phyloP scores from a whole-genome alignment of 495 filamentous ascomycete genomes.

The Podospora anserina region DNA sequence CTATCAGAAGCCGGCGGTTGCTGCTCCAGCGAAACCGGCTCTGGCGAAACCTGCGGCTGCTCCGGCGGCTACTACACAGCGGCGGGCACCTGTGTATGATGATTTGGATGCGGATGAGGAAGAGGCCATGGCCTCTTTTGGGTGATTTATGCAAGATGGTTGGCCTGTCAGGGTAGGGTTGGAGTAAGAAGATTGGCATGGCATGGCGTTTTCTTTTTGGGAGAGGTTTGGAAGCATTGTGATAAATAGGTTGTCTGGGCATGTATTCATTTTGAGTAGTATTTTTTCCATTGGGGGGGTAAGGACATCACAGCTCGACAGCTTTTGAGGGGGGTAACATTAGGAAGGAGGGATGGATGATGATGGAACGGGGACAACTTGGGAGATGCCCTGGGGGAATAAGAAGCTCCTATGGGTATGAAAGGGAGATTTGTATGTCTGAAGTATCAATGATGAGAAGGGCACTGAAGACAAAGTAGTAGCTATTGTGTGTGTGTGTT shows the following conservation, averaged over 20 bases:
- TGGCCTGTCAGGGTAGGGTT: neutral
- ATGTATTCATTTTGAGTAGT: neutral
- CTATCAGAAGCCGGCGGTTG: constrained; percentile 16
- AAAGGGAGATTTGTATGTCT: neutral
- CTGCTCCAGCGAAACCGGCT: neutral
- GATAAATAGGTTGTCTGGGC: neutral
- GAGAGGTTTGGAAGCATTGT: constrained; percentile 9
- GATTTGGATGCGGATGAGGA: constrained; percentile 38
- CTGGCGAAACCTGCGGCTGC: neutral
- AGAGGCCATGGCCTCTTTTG: constrained; percentile 39
- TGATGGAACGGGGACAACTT: neutral
- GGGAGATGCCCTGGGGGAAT: neutral
- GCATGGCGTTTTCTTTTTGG: constrained; percentile 8
- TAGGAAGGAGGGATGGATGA: neutral
- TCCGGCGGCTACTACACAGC: neutral
- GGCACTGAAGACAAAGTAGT: neutral
- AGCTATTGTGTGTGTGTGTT: neutral
- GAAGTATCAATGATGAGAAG: neutral
- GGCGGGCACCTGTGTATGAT: neutral
- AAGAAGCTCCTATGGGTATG: neutral
- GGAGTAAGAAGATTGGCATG: constrained; percentile 5
- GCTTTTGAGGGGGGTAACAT: neutral
- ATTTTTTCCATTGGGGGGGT: neutral
- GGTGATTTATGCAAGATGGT: constrained; percentile 16
- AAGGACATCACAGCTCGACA: neutral